Conservation (phyloP, 208 protist genomes). For the Trypanosoma congolense region DNA sequence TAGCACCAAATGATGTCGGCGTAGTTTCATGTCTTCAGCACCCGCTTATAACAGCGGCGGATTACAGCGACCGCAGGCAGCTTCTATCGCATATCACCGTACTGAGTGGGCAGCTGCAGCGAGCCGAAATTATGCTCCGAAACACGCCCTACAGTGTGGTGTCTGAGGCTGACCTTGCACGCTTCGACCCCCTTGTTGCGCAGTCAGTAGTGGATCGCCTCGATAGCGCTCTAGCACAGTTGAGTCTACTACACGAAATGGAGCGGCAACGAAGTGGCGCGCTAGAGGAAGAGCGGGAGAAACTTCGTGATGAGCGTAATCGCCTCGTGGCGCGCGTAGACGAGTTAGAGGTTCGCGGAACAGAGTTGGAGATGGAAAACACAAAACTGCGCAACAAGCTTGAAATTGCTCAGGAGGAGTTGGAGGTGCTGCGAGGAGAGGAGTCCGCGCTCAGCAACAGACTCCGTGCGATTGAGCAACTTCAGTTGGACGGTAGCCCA, state of each 20-base stretch:
- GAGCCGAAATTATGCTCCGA: conserved; percentile 63
- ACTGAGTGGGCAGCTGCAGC: conserved; percentile 74
- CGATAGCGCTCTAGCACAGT: conserved; percentile 76
- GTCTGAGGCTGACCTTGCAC: conserved; percentile 29
- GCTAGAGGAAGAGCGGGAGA: conserved; percentile 30
- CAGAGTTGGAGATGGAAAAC: conserved; percentile 27
- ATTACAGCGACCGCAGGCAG: conserved; percentile 73
- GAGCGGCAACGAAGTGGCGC: conserved; percentile 39
- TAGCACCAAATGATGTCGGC: neutral
- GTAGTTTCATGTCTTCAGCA: conserved; percentile 8
- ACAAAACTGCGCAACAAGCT: conserved; percentile 19
- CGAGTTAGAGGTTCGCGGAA: conserved; percentile 17
- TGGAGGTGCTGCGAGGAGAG: conserved; percentile 58
- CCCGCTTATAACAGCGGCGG: conserved; percentile 46
- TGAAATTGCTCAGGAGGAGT: conserved; percentile 33
- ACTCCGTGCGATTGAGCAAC: conserved; percentile 22
- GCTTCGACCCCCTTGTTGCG: conserved; percentile 78
- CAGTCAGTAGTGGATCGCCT: conserved; percentile 76
- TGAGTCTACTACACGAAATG: conserved; percentile 70
- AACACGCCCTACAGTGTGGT: conserved; percentile 44
- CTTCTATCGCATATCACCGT: conserved; percentile 86
- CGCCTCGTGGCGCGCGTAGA: conserved; percentile 34
- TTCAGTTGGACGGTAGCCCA: conserved; percentile 19
- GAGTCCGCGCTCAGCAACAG: conserved; percentile 42
- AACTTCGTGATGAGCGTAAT: conserved; percentile 34